These are phyloP conservation scores for Bryum argenteum DNA, from an alignment of 225 moss, liverwort and hornwort species.

Conservation along the genomic window DNA sequence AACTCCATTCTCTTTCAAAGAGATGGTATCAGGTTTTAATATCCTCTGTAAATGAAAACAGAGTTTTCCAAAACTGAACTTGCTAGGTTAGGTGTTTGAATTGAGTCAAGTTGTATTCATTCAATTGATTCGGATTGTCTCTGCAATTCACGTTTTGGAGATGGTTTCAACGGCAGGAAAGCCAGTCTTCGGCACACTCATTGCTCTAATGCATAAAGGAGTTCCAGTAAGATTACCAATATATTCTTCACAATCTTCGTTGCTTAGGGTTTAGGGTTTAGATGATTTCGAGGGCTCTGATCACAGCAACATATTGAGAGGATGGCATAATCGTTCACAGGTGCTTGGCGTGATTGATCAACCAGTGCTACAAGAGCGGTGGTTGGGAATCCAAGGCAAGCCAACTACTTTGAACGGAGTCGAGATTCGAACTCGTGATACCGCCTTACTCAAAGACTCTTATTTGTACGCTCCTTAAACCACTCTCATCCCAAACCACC, in stretches of 20 bases:
- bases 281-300: not conserved
- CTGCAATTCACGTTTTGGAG: constrained; percentile 7
- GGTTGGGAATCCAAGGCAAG: constrained; percentile 69
- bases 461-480: constrained; percentile 57
- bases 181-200: constrained; percentile 91
- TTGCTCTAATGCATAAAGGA: constrained; percentile 84
- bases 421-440: constrained; percentile 63
- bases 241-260: not conserved
- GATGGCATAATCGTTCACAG: constrained; percentile 28
- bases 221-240: constrained; percentile 64
- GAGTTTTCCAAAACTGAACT: not conserved
- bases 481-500: too few species aligned
- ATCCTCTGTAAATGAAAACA: not conserved
- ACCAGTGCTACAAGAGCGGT: constrained; percentile 77
- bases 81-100: not conserved
- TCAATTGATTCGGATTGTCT: not conserved
- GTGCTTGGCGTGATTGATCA: constrained; percentile 87
- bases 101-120: not conserved
- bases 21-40: too few species aligned
- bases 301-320: not conserved
- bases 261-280: not conserved
- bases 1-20: too few species aligned
- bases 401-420: constrained; percentile 70
- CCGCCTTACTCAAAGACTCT: constrained; percentile 59
- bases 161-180: constrained; percentile 64